Base-by-base conservation (phyloP, 176 grass and related monocot species). In the Typha latifolia region DNA sequence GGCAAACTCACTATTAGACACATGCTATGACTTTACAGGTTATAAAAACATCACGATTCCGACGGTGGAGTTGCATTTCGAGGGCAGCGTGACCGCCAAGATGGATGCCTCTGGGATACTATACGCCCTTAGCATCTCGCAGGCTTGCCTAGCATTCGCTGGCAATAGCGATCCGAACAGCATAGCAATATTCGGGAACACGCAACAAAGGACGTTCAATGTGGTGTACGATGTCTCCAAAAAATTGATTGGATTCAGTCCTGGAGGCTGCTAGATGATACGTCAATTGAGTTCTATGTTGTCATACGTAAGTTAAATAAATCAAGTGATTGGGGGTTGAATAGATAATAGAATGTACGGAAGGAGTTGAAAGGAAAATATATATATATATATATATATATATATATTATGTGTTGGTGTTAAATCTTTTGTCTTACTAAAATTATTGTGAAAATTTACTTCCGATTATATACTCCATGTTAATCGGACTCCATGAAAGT, bases 131-230 rank as follows among this genome's bases (percentile, higher is more conserved):
- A 63, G 24, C 62, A 0, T 10, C 49, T 83, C 92, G 52, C 82
- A 82, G 74, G 74, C 68, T 61, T 96, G 92, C 80, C 82, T 96
- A 5, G 88, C 72, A 1, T 96, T 96, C 53, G 82, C 85, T 1
- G 50, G 69, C 32, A 91, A 91, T 62, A 49, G 62, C 9, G 74
- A 77, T 3, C 66, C 71, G 19, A 37, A 3, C 18, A 66, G 51
- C 14, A 13, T 72, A 2, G 62, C 71, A 62, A 89, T 96, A 51
- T 3, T 91, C 7, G 91, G 91, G 26, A 96, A 91, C 71, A 81
- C 79, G 53, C 91, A 96, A 78, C 91, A 88, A 71, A 88, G 79
- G 77, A 91, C 72, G 49, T 80, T 88, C 29, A 50, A 69, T 49
- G 79, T 96, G 3, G 48, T 91, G 14, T 86, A 91, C 62, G 87